Conservation (phyloP, 2,329 filamentous ascomycete species). For the Graphilbum ipis-grandicollis region DNA sequence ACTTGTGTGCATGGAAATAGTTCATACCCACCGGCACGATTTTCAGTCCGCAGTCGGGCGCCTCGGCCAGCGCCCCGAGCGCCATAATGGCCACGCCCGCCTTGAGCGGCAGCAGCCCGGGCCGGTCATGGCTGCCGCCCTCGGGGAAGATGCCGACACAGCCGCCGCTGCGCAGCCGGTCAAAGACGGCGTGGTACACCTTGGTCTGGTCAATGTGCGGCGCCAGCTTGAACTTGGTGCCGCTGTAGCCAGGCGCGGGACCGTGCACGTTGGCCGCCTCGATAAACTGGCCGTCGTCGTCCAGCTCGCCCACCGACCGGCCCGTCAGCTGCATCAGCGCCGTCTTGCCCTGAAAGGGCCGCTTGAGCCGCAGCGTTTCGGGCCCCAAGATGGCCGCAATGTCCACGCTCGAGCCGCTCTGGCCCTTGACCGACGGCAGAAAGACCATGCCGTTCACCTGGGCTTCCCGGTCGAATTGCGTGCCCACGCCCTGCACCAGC, state of each 20-base stretch:
- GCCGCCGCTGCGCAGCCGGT: conserved; percentile 61
- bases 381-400: conserved; percentile 66
- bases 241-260: conserved; percentile 45
- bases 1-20: conserved; percentile 98
- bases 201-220: conserved; percentile 88
- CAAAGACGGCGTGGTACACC: conserved; percentile 87
- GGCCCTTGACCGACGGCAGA: conserved; percentile 66
- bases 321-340: conserved; percentile 70
- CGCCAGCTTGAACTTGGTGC: conserved; percentile 71
- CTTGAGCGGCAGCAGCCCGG: conserved; percentile 81
- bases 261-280: conserved; percentile 33
- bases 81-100: conserved; percentile 98
- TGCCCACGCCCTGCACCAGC: conserved; percentile 60
- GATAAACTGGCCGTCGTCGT: conserved; percentile 45
- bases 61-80: conserved; percentile 68
- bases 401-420: conserved; percentile 60
- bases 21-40: conserved; percentile 98
- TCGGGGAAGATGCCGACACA: conserved; percentile 96
- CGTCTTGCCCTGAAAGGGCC: conserved; percentile 63
- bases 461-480: conserved; percentile 63
- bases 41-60: conserved; percentile 75
- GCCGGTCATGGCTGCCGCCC: conserved; percentile 87
- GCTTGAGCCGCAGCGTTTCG: conserved; percentile 73
- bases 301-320: conserved; percentile 44
- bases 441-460: conserved; percentile 73